These are phyloP conservation scores for Barnettozyma wickerhamii DNA, from an alignment of 805 yeast genomes.

Conservation along the genomic window DNA sequence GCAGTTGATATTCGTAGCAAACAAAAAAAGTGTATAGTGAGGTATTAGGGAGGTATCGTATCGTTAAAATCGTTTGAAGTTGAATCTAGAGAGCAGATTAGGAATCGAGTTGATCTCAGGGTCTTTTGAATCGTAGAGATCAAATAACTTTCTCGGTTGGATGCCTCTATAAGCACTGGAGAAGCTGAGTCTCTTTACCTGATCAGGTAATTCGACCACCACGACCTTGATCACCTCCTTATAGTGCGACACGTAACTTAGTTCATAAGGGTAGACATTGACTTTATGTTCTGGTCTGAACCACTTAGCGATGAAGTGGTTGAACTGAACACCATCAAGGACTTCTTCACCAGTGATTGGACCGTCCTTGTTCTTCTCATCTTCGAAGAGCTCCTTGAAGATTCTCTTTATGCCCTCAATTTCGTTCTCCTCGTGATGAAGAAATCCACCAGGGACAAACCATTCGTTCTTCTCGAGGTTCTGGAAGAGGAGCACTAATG, in stretches of 20 bases:
- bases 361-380: not conserved
- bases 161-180: constrained; percentile 8
- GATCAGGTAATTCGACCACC: constrained; percentile 9
- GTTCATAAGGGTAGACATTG: constrained; percentile 15
- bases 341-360: not conserved
- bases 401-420: constrained; percentile 9
- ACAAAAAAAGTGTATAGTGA: no score
- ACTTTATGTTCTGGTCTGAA: constrained; percentile 16
- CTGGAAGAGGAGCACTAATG: constrained; percentile 12
- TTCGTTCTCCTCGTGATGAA: constrained; percentile 14
- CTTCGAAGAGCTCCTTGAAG: constrained; percentile 12
- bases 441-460: constrained; percentile 14
- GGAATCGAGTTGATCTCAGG: constrained; percentile 28
- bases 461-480: not conserved
- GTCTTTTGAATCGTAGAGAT: constrained; percentile 15
- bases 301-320: constrained; percentile 11
- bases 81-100: constrained; percentile 28
- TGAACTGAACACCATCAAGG: constrained; percentile 7
- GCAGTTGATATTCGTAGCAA: no score
- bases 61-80: not conserved
- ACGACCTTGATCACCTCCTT: constrained; percentile 15
- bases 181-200: constrained; percentile 4
- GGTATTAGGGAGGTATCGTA: no score
- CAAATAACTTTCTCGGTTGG: constrained; percentile 7
- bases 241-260: constrained; percentile 6